These are phyloP conservation scores for Orychophragmus violaceus DNA, from an alignment of 345 rosid species.

Conservation along the genomic window DNA sequence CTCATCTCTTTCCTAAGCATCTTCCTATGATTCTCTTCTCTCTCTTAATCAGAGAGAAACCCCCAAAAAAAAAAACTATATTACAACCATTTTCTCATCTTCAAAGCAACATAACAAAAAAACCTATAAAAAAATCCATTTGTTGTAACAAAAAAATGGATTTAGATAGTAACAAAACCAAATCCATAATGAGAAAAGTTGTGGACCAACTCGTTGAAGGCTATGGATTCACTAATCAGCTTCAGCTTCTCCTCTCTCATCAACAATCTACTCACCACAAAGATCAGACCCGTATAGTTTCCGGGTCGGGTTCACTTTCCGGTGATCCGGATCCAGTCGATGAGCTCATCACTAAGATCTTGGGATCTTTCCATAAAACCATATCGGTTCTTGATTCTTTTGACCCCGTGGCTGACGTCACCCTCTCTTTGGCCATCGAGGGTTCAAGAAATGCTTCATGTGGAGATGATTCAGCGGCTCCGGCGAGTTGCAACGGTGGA, in stretches of 20 bases:
- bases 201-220: conserved; percentile 49
- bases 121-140: background rate
- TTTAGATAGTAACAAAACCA: conserved; percentile 2
- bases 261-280: conserved; percentile 12
- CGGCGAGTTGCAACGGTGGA: conserved; percentile 36
- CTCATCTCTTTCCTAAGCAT: conserved; percentile 7
- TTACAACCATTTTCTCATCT: conserved; percentile 6
- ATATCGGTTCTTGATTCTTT: conserved; percentile 35
- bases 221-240: conserved; percentile 39
- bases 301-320: too few relatives aligned
- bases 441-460: conserved; percentile 33
- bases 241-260: conserved; percentile 37
- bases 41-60: background rate
- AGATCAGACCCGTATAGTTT: conserved; percentile 1
- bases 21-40: conserved; percentile 1
- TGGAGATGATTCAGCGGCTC: conserved; percentile 26
- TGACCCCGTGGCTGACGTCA: background rate
- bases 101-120: background rate
- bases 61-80: background rate
- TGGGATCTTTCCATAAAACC: conserved; percentile 45
- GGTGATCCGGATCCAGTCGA: conserved; percentile 3
- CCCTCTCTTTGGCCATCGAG: conserved; percentile 12
- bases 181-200: conserved; percentile 23
- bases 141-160: conserved; percentile 18
- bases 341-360: conserved; percentile 45